A percentile compares a stretch with the other conserved stretches of the same genome.
These are phyloP conservation scores for Datisca glomerata DNA, from an alignment of 306 rosid species.

Conservation along the genomic window DNA sequence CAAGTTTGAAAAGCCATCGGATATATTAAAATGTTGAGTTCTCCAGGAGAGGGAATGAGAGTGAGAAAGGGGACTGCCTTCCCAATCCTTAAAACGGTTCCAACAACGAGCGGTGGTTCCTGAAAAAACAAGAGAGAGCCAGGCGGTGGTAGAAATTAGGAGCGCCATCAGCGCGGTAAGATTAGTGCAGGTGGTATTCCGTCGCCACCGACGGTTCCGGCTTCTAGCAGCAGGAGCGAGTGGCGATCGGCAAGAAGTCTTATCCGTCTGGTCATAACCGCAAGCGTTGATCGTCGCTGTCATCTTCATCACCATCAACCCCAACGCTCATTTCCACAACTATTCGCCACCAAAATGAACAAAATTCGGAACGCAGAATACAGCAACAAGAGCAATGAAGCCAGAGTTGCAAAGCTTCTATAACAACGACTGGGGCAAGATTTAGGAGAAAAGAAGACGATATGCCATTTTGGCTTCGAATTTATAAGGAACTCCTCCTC, in stretches of 20 bases:
- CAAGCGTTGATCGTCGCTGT: slow-evolving; percentile 13
- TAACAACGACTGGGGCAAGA: no score
- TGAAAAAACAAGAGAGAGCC: slow-evolving; percentile 61
- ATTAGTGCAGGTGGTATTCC: slow-evolving; percentile 27
- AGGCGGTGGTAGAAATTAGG: slow-evolving; percentile 41
- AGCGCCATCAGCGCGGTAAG: slow-evolving; percentile 45
- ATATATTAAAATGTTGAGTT: no score
- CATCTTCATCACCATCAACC: slow-evolving; percentile 4
- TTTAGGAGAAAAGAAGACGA: no score
- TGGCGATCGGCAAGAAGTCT: no score
- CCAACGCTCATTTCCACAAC: slow-evolving; percentile 15
- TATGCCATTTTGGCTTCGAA: no score
- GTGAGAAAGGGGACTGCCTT: slow-evolving; percentile 16
- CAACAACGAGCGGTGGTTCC: slow-evolving; percentile 35
- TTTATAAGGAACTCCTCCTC: no score
- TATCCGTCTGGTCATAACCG: no score
- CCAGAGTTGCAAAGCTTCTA: no score
- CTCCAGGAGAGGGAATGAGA: slow-evolving; percentile 22
- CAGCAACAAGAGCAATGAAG: no score
- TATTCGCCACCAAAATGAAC: slow-evolving; percentile 6
- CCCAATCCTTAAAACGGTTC: slow-evolving; percentile 31
- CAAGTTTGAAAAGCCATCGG: no score
- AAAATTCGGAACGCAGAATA: no score
- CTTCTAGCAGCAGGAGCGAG: slow-evolving; percentile 9
- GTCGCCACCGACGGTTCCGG: slow-evolving; percentile 34